Base-by-base conservation (phyloP, 768 basidiomycete species). In the Butyriboletus loyo region DNA sequence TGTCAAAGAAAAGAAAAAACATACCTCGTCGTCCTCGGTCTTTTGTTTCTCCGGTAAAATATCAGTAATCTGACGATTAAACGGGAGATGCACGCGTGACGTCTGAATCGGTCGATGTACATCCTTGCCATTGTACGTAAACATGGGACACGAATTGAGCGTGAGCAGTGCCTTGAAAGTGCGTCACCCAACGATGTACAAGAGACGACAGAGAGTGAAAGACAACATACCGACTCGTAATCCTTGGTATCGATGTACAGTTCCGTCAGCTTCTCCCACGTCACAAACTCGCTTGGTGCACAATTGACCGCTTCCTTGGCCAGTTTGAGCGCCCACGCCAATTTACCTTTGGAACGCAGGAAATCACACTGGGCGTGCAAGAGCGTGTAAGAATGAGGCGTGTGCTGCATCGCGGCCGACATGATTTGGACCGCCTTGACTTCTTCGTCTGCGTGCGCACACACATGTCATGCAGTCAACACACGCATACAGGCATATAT, bases 91-190 rank as follows among this genome's bases (percentile, higher is more conserved):
- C 7, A 94, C 80, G 54, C 86, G 83, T 1, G 86, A 75, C 17
- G 94, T 85, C 1, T 87, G 77, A 10, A 98, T 83, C 67, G 81
- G 83, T 4, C 94, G 83, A 66, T 99, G 97, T 3, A 86, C 77
- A 68, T 99, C 97, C 21, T 95, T 85, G 39, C 97, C 96, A 64
- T 97, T 97, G 74, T 90, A 98, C 8, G 97, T 98, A 73, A 99
- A 99, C 97, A 99, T 98, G 3, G 96, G 95, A 73, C 97, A 98
- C n/a, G 95, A 98, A 66, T 98, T 98, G 44, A 98, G 82, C 1
- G 96, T 97, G 37, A 98, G 76, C 14, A 98, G 75, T 0, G 94
- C 93, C 77, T 78, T 34, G 11, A 8, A 14, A 1, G 13, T 13
- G 27, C 25, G 22, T 46, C 38, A 45, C 15, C 36, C 21, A 49